Conservation (phyloP, 768 basidiomycete species). For the Megacollybia marginata region DNA sequence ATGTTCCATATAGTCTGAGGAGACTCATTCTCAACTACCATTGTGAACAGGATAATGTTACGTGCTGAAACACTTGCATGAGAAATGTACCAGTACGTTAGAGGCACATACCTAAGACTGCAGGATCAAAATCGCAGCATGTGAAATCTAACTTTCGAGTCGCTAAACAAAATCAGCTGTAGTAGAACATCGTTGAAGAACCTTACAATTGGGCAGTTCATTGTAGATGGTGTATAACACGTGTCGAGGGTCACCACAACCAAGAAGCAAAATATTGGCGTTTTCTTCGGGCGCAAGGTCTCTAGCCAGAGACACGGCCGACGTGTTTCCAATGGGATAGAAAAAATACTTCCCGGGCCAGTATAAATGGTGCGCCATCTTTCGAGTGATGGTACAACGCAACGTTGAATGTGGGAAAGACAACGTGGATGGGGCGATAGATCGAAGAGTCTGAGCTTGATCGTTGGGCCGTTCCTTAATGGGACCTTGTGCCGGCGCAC, state of each 20-base stretch:
- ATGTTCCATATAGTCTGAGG: slow-evolving; percentile 17
- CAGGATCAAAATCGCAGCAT: slow-evolving; percentile 19
- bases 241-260: slow-evolving; percentile 31
- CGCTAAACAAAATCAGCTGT: background rate
- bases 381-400: background rate
- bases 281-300: slow-evolving; percentile 24
- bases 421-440: no score
- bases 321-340: slow-evolving; percentile 34
- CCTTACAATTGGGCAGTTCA: background rate
- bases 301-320: slow-evolving; percentile 26
- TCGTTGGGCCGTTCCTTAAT: no score
- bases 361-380: background rate
- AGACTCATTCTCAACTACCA: background rate
- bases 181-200: background rate
- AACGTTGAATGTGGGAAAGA: background rate
- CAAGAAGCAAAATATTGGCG: slow-evolving; percentile 26
- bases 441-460: no score
- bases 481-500: no score
- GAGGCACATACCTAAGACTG: slow-evolving; percentile 12
- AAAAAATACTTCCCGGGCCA: slow-evolving; percentile 24
- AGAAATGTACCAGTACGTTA: background rate
- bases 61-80: background rate
- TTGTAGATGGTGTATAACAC: slow-evolving; percentile 25
- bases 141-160: slow-evolving; percentile 16
- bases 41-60: background rate